Conservation (phyloP, 805 yeast genomes). For the Nakazawaea laoshanensis region DNA sequence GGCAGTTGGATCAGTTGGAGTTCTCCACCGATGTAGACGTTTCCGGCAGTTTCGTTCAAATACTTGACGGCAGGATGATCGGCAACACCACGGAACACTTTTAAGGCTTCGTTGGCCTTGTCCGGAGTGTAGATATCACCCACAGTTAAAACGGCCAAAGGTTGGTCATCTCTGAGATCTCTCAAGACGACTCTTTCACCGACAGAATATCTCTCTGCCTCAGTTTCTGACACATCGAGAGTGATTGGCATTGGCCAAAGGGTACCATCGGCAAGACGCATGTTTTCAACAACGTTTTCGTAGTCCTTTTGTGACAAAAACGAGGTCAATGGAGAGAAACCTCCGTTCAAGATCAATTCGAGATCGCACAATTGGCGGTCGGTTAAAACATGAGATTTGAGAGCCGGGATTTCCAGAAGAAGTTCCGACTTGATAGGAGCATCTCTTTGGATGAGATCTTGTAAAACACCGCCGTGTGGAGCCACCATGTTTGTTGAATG, state of each 20-base stretch:
- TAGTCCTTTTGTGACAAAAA: conserved; percentile 63
- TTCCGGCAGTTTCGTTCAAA: conserved; percentile 67
- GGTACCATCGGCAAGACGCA: conserved; percentile 68
- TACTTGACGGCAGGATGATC: conserved; percentile 91
- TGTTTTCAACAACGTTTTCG: conserved; percentile 52
- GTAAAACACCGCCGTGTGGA: conserved; percentile 90
- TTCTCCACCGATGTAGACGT: conserved; percentile 81
- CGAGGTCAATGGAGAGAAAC: conserved; percentile 78
- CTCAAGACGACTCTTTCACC: conserved; percentile 65
- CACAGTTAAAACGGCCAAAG: conserved; percentile 75
- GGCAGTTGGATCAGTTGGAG: conserved; percentile 80
- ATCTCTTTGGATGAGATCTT: conserved; percentile 83
- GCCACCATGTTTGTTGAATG: conserved; percentile 39
- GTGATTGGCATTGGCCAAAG: conserved; percentile 93
- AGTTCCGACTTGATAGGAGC: conserved; percentile 47
- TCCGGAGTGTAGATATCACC: conserved; percentile 76
- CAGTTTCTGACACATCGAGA: conserved; percentile 56
- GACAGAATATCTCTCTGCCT: conserved; percentile 35
- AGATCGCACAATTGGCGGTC: conserved; percentile 90
- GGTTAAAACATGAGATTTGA: conserved; percentile 48
- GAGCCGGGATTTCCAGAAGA: conserved; percentile 45
- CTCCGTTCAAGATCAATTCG: conserved; percentile 88
- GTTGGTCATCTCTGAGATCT: conserved; percentile 74
- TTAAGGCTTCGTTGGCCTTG: conserved; percentile 69
- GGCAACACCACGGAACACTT: conserved; percentile 92